Base-by-base conservation (phyloP, 441 rosid genomes). In the Adansonia madagascariensis region DNA sequence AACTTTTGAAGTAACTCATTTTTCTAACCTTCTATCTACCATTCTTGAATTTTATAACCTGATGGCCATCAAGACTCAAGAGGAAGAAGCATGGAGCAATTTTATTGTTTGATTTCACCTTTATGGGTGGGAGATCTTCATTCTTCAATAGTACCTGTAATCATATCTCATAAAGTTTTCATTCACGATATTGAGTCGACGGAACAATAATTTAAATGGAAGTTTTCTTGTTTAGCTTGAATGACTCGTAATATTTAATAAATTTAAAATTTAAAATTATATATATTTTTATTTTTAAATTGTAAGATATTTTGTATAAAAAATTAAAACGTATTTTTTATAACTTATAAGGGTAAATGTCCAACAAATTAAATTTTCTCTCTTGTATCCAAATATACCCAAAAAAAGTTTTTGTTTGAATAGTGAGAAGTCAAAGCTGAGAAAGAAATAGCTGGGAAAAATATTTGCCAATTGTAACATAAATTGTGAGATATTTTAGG, bases 401-500 rank as follows among this genome's bases (percentile, higher is more conserved):
- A 18, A 35, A 8, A 17, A 17, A 53, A 53, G 27, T 35, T 35
- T 35, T 8, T 57, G 12, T 20, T 57, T 10, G 10, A 35, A 22
- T 24, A 1, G 31, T 3, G 31, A 27, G 17, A 61, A 61, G 2
- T 3, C 8, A 24, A 60, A 11, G 15, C 4, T 0, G 39, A 35
- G 39, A 35, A 35, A 35, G 39, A 35, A 35, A 35, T 35, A 35
- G 39, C n/a, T 10, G 8, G 12, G 2, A 60, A 4, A 24, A 10
- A 60, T 24, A 24, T 27, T 61, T 61, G 43, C 43, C 66, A 27
- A 12, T 61, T 11, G 66, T 27, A 61, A 27, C 66, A 61, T 57
- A 57, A 4, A 27, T 61, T 60, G 12, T 24, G 46, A 66, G 71
- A 52, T 71, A 8, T 71, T 71, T 71, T 52, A 15, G 12, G 60